These are phyloP conservation scores for Rosa rugosa DNA, from an alignment of 306 rosid species.

Conservation along the genomic window DNA sequence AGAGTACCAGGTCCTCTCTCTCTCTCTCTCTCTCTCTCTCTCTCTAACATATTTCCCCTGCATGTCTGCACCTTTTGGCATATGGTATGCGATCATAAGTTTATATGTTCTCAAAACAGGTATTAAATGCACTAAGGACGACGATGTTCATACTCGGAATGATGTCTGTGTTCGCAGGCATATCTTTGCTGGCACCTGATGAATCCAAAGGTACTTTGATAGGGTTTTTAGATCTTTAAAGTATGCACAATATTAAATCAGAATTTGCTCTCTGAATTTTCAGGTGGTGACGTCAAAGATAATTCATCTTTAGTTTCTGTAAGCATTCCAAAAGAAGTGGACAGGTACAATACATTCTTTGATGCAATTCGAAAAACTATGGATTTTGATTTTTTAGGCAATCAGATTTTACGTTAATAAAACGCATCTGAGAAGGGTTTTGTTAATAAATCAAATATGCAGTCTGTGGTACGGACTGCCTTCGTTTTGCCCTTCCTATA, in stretches of 20 bases:
- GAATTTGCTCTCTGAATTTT: slow-evolving; percentile 34
- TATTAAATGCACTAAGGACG: slow-evolving; percentile 81
- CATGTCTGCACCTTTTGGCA: not conserved
- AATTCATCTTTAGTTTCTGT: slow-evolving; percentile 51
- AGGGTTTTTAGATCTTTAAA: slow-evolving; percentile 12
- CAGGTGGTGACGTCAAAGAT: slow-evolving; percentile 75
- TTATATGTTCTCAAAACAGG: slow-evolving; percentile 57
- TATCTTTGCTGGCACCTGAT: slow-evolving; percentile 95
- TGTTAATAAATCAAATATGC: not conserved
- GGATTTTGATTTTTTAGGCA: not conserved
- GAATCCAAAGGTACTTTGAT: slow-evolving; percentile 73
- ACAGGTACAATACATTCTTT: slow-evolving; percentile 48
- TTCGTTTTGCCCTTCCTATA: not conserved
- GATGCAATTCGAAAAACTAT: not conserved
- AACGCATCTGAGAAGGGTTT: not conserved
- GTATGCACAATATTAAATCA: slow-evolving; percentile 19
- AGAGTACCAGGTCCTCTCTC: slow-evolving; percentile 72
- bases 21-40: slow-evolving; percentile 26
- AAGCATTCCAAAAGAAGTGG: slow-evolving; percentile 59
- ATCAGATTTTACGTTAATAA: not conserved
- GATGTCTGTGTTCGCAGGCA: slow-evolving; percentile 88
- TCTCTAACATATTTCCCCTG: not conserved
- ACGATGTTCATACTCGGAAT: slow-evolving; percentile 92
- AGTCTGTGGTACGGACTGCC: not conserved
- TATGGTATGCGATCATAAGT: slow-evolving; percentile 22